Percentiles rank a stretch among this genome's conserved stretches.
Evolutionary conservation across 1,139 yeast genomes (phyloP).

Genomic region (Taiozyma onychis): DNA sequence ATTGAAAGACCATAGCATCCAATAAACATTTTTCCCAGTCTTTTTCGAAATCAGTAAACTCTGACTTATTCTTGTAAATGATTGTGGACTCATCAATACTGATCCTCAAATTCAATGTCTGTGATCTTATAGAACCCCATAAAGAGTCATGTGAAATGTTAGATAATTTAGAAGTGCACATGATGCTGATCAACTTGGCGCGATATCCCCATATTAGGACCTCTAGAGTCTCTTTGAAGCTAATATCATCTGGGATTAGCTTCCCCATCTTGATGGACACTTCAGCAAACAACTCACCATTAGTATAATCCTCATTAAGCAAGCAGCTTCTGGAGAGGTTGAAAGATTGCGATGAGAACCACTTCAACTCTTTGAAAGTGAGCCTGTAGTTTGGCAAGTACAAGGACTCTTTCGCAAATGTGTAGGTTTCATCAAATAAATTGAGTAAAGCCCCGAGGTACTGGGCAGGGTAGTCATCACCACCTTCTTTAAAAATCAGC

Average conservation of each 20-base stretch:
- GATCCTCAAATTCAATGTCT: slow-evolving; percentile 13
- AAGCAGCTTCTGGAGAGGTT: slow-evolving; percentile 14
- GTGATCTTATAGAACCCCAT: slow-evolving; percentile 12
- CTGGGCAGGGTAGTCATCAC: neutral
- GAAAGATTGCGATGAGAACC: slow-evolving; percentile 18
- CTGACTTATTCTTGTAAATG: slow-evolving; percentile 6
- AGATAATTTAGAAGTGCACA: slow-evolving; percentile 12
- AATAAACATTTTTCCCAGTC: slow-evolving; percentile 15
- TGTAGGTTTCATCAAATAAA: slow-evolving; percentile 13
- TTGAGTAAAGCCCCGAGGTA: slow-evolving; percentile 11
- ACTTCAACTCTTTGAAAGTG: slow-evolving; percentile 15
- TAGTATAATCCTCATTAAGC: slow-evolving; percentile 3
- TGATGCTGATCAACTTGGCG: slow-evolving; percentile 11
- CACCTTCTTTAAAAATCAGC: slow-evolving; percentile 19
- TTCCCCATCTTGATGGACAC: slow-evolving; percentile 7
- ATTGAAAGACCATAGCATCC: slow-evolving; percentile 17
- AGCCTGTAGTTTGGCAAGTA: slow-evolving; percentile 7
- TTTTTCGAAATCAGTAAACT: slow-evolving; percentile 5
- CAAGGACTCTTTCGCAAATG: slow-evolving; percentile 12
- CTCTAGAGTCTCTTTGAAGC: slow-evolving; percentile 10
- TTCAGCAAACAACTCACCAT: slow-evolving; percentile 15
- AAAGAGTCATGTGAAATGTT: slow-evolving; percentile 5
- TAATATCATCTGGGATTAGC: slow-evolving; percentile 14
- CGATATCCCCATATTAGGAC: slow-evolving; percentile 18
- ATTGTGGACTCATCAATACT: slow-evolving; percentile 16